Evolutionary conservation across 2,329 filamentous ascomycete genomes (phyloP), one percentile per base, ranked within the genome.

Genomic region (Aspergillus felis): DNA sequence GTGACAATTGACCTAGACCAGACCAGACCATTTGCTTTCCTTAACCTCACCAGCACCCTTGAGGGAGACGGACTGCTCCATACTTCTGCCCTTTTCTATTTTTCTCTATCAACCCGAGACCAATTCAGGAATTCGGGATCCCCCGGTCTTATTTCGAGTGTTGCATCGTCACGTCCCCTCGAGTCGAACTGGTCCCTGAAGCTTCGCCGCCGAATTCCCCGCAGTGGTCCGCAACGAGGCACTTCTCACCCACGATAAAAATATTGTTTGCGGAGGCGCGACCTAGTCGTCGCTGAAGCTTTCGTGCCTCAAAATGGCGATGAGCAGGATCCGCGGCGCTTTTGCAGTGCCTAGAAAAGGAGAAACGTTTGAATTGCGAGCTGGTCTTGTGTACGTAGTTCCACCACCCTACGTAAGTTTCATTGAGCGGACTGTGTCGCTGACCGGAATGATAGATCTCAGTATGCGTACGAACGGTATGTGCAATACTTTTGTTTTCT

Each of bases 291-390:
- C 64, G 69, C 71, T 71, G 70, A 71, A 71, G 65, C 68, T 66
- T 55, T 54, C 61, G 54, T 54, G 57, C 52, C 38, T 59, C 66
- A 64, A 56, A 68, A 96, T 96, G 91, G 93, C 94, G 73, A 93
- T 97, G 75, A 97, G 94, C 80, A 89, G 93, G 76, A 94, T 99
- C 76, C 87, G 90, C 74, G 92, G 90, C 77, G 94, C 93, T 70
- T 96, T 99, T 76, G 88, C 91, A 74, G 88, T 87, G 74, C 94
- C 94, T 68, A 87, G 89, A 71, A 99, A 99, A 81, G 94, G 94
- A 75, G 94, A 99, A 80, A 99, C 94, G 17, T 97, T 96, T 74
- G 94, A 99, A 82, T 81, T 99, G 78, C 89, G 94, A 75, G 91
- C 93, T 63, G 94, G 94, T 42, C 82, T 99, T 74, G 94, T 87